These are phyloP conservation scores for Naematelia encephala DNA, from an alignment of 768 basidiomycete genomes.

Conservation along the genomic window DNA sequence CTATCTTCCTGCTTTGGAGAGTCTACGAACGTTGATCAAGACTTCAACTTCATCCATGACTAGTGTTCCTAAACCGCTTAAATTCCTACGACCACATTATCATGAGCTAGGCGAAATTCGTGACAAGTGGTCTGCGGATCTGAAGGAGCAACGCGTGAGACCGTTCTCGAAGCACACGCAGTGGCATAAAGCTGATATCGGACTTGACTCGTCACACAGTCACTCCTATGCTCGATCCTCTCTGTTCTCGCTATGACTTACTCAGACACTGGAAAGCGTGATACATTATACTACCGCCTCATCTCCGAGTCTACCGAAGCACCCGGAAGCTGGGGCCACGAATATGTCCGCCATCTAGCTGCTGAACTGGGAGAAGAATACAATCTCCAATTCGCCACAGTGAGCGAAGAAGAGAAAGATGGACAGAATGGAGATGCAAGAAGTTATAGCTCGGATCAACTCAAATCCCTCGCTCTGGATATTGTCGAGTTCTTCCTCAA, in stretches of 20 bases:
- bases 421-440: constrained; percentile 15
- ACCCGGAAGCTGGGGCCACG: constrained; percentile 97
- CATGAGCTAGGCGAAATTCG: constrained; percentile 80
- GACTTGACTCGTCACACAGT: constrained; percentile 54
- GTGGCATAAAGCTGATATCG: too few relatives aligned
- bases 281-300: constrained; percentile 89
- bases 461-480: constrained; percentile 71
- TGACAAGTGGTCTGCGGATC: constrained; percentile 67
- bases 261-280: constrained; percentile 93
- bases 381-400: constrained; percentile 42
- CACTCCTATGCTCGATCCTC: constrained; percentile 91
- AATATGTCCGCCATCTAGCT: constrained; percentile 95
- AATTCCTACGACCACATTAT: constrained; percentile 93
- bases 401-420: constrained; percentile 19
- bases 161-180: not conserved
- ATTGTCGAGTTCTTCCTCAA: constrained; percentile 83
- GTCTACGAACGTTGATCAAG: constrained; percentile 84
- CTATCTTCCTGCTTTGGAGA: constrained; percentile 87
- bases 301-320: constrained; percentile 60
- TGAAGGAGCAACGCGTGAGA: constrained; percentile 51
- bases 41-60: constrained; percentile 99
- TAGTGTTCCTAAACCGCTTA: constrained; percentile 95
- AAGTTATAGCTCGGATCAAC: constrained; percentile 57
- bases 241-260: constrained; percentile 99
- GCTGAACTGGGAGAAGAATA: constrained; percentile 96